Evolutionary conservation across 2,329 filamentous ascomycete genomes (phyloP), one percentile per base, ranked within the genome.

Genomic region (Monosporascus sp.): DNA sequence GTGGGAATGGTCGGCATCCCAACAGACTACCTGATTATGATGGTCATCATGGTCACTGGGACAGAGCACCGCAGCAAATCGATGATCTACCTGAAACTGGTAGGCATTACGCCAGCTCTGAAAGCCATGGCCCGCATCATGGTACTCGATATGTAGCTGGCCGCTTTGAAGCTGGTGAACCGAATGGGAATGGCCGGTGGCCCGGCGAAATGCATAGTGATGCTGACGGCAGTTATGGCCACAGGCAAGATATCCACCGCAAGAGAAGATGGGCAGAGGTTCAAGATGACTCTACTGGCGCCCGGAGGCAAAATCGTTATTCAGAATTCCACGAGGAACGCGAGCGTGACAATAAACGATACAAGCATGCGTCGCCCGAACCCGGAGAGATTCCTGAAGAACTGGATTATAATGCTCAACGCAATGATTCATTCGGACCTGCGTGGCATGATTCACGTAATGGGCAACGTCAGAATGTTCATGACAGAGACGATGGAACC

Each of bases 351-450:
- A 53, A 44, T 20, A 64, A 64, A 45, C 60, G 57, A 44, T 47
- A 48, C 3, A 64, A 54, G 50, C 50, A 53, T 36, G 51, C 51
- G 31, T 64, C 64, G 31, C 62, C 63, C 45, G 64, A 65, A 48
- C 61, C 60, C 11, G 64, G 64, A 17, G 42, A 46, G 42, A 46
- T 46, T 25, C 8, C 42, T 24, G 42, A 27, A 14, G 42, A 46
- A 14, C n/a, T 24, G n/a, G 42, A 46, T 25, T 22, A 46, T 46
- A 17, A 31, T 27, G 42, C 31, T 27, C 42, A 14, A 22, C 24
- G n/a, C 14, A 8, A 14, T n/a, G 42, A 27, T 46, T 25, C 24
- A 25, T 17, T 46, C 7, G 22, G 11, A 11, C 15, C 22, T 46
- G 24, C 42, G 1, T 15, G 22, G 6, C n/a, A 46, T 27, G 42